phyloP scores from a whole-genome alignment of 2,329 filamentous ascomycete species.

The Sarocladium oryzae region DNA sequence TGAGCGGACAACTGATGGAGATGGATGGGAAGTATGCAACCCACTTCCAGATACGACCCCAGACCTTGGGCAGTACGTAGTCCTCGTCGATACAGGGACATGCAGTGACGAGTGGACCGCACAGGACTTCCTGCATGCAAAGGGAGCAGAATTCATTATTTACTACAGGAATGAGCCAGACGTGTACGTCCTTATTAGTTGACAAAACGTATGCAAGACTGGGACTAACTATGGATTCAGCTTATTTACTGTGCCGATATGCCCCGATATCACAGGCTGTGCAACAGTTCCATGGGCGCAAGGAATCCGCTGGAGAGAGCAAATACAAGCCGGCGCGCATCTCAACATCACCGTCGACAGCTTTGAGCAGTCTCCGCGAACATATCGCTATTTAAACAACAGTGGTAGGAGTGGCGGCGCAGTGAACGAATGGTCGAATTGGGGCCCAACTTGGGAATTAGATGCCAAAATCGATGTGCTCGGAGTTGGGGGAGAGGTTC shows the following conservation, averaged over 20 bases:
- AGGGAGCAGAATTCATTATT: not conserved
- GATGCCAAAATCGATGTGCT: slow-evolving; percentile 33
- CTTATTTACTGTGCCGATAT: not conserved
- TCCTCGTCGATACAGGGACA: slow-evolving; percentile 49
- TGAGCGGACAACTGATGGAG: not conserved
- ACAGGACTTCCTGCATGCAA: not conserved
- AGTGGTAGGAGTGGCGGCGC: slow-evolving; percentile 15
- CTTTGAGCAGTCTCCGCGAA: not conserved
- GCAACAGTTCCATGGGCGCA: not conserved
- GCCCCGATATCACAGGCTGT: not conserved
- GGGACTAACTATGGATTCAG: not conserved
- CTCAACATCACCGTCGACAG: not conserved
- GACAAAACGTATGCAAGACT: not conserved
- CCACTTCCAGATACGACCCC: slow-evolving; percentile 46
- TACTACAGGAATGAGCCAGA: not conserved
- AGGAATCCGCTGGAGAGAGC: not conserved
- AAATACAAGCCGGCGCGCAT: not conserved
- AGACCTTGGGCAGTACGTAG: slow-evolving; percentile 50
- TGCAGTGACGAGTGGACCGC: slow-evolving; percentile 24
- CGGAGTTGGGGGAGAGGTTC: slow-evolving; percentile 33
- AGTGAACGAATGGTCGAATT: slow-evolving; percentile 28
- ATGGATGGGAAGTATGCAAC: slow-evolving; percentile 38
- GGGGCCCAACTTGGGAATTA: slow-evolving; percentile 35
- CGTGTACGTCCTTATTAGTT: not conserved
- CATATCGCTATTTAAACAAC: not conserved